These are phyloP conservation scores for Phytophthora capsici DNA, from an alignment of 352 stramenopile species.

Conservation along the genomic window DNA sequence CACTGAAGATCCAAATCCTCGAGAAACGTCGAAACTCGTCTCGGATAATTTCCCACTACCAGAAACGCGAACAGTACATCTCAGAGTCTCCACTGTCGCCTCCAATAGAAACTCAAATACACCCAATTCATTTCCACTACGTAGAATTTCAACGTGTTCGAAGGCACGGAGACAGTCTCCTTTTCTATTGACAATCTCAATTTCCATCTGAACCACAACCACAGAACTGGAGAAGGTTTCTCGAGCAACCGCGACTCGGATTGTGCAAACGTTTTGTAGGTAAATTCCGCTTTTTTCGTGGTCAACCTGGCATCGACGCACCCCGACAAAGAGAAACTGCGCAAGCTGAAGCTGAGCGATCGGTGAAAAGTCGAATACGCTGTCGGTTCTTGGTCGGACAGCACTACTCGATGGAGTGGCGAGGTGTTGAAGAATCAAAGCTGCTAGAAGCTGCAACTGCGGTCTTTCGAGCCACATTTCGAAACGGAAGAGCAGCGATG, in stretches of 20 bases:
- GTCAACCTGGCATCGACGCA: background rate
- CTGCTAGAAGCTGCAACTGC: slow-evolving; percentile 9
- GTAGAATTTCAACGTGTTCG: slow-evolving; percentile 3
- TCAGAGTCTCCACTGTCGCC: background rate
- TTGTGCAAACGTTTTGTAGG: background rate
- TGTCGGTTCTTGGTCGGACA: background rate
- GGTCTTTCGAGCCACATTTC: slow-evolving; percentile 22
- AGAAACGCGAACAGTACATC: slow-evolving; percentile 5
- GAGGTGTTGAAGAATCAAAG: slow-evolving; percentile 11
- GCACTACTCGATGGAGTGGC: slow-evolving; percentile 7
- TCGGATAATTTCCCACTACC: background rate
- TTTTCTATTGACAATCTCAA: slow-evolving; percentile 11
- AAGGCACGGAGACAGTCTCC: slow-evolving; percentile 9
- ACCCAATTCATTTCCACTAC: background rate
- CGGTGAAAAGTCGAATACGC: slow-evolving; percentile 28
- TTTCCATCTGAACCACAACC: slow-evolving; percentile 3
- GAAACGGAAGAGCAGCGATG: slow-evolving; percentile 21
- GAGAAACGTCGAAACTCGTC: slow-evolving; percentile 10
- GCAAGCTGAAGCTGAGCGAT: slow-evolving; percentile 44
- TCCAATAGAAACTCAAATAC: slow-evolving; percentile 13
- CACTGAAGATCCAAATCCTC: background rate
- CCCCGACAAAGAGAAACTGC: slow-evolving; percentile 35
- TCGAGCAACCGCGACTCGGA: background rate
- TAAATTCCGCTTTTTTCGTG: background rate
- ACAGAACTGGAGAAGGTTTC: background rate